phyloP scores from a whole-genome alignment of 2,329 filamentous ascomycete genomes.

The Claviceps sp. region DNA sequence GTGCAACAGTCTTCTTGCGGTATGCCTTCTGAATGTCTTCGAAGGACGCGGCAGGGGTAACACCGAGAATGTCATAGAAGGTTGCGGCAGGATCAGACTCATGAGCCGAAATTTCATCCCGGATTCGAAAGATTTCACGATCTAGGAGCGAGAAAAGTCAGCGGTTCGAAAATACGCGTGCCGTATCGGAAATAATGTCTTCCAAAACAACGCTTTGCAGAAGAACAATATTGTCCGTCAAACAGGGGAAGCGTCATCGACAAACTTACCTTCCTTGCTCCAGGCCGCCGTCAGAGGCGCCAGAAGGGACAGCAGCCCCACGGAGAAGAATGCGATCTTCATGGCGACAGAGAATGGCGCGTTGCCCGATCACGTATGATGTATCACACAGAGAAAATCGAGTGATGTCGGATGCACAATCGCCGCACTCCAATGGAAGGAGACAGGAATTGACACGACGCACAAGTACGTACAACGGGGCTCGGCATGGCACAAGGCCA shows the following conservation, averaged over 20 bases:
- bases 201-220: no score
- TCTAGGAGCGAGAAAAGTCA: constrained; percentile 37
- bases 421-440: neutral
- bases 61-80: constrained; percentile 89
- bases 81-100: constrained; percentile 63
- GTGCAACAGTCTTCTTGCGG: constrained; percentile 66
- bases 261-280: constrained; percentile 63
- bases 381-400: neutral
- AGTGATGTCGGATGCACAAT: constrained; percentile 2
- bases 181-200: no score
- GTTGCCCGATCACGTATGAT: neutral
- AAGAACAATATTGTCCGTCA: neutral
- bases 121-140: constrained; percentile 93
- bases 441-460: neutral
- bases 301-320: constrained; percentile 57
- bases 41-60: constrained; percentile 57
- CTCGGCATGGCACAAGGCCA: constrained; percentile 4
- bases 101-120: constrained; percentile 73
- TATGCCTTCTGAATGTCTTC: constrained; percentile 92
- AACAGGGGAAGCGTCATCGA: neutral
- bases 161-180: neutral
- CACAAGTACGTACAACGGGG: neutral
- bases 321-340: constrained; percentile 53
- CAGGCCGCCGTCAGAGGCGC: constrained; percentile 59
- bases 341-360: constrained; percentile 29